Evolutionary conservation across 805 yeast species (phyloP), one percentile per base, ranked within the genome.

Genomic region (Kluyveromyces nonfermentans): DNA sequence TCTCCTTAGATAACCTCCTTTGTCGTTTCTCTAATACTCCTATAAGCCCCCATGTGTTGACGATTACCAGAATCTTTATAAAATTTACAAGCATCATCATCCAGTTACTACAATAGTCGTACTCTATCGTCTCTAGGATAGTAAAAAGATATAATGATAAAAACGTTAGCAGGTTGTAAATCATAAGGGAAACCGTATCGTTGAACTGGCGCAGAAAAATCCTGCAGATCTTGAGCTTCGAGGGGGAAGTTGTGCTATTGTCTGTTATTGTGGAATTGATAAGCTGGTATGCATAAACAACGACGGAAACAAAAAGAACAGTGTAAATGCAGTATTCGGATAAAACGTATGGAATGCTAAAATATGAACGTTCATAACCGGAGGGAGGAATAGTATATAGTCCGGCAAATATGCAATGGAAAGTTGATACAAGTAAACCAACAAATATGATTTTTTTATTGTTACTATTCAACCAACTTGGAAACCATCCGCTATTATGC

Each of bases 21-120:
- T 60, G 63, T 44, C 60, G 55, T 37, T 48, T 52, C 37, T 59
- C 62, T 18, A 61, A 46, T 3, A 54, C 55, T 19, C 57, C 56
- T 19, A 62, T 52, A n/a, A 62, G 47, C 7, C 63, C 60, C 67
- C 67, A 62, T 8, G 55, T 48, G 43, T 59, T 62, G 5, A 60
- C 60, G 6, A 63, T 57, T 10, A 62, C 51, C 7, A 60, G 44
- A 10, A 62, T 25, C 35, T 53, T 53, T 15, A 57, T 30, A 21
- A 60, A 55, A 18, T 52, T 44, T 10, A 56, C 33, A 1, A 57
- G 35, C 35, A 47, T 49, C 33, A 43, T 52, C 44, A 53, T 50
- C 65, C 67, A 61, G 36, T 49, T 46, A 22, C 31, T 38, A 3
- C 22, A 36, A 7, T 42, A 31, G 10, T 20, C 16, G 2, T 46